These are phyloP conservation scores for Yamadazyma aaseri DNA, from an alignment of 1,139 yeast species.

Conservation along the genomic window DNA sequence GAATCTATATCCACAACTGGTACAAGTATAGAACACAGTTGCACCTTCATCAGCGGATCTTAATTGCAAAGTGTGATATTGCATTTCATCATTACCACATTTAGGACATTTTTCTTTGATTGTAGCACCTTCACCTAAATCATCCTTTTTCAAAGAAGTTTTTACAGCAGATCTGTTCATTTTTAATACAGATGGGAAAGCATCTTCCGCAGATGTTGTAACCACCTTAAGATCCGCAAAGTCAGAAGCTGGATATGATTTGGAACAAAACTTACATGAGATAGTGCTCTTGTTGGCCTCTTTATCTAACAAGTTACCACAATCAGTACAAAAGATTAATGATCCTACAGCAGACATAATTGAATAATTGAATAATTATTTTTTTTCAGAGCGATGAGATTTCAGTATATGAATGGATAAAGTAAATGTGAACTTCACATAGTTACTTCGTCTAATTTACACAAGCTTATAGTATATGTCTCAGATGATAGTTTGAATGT, in stretches of 20 bases:
- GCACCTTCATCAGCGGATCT: conserved; percentile 99
- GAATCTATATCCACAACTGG: conserved; percentile 87
- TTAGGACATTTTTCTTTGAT: conserved; percentile 96
- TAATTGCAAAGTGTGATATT: conserved; percentile 90
- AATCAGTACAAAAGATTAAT: conserved; percentile 87
- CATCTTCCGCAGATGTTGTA: conserved; percentile 83
- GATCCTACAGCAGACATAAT: conserved; percentile 93
- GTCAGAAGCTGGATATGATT: conserved; percentile 52
- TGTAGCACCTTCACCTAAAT: conserved; percentile 90
- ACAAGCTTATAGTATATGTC: no score
- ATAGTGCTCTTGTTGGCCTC: conserved; percentile 49
- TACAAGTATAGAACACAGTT: conserved; percentile 92
- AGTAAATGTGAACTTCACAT: no score
- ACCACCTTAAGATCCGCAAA: conserved; percentile 82
- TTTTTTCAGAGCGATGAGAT: conserved; percentile 6
- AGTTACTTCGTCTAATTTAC: no score
- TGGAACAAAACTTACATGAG: conserved; percentile 68
- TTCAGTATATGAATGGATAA: no score
- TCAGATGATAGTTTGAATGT: no score
- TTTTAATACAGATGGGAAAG: conserved; percentile 84
- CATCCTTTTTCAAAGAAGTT: conserved; percentile 73
- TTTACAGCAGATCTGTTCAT: conserved; percentile 87
- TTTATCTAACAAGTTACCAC: conserved; percentile 86
- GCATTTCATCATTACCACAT: conserved; percentile 98
- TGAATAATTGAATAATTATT: conserved; percentile 4